Base-by-base conservation (phyloP, 345 rosid genomes). In the Litchi chinensis region DNA sequence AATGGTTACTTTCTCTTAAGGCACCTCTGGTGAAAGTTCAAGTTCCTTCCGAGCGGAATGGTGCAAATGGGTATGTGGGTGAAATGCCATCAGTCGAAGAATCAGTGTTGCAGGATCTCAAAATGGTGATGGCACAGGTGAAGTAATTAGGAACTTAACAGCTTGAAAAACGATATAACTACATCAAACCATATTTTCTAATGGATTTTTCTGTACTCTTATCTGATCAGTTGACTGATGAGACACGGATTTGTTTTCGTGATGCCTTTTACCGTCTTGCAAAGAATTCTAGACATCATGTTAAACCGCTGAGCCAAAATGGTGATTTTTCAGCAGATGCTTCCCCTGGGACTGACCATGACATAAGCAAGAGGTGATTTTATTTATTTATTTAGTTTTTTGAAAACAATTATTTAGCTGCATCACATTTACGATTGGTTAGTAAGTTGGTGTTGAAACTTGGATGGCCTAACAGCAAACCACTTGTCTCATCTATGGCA, bases 221-320 rank as follows among this genome's bases (percentile, higher is more conserved):
- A 69, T 81, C 8, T 79, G 68, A 52, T 37, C 88, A 95, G 99
- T 81, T 95, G 80, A 83, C 83, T 3, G 84, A 88, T 69, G 83
- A 86, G 80, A 87, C 91, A 12, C 87, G 98, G 28, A 89, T 90
- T 62, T 91, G 97, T 84, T 86, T 95, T 70, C 92, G 95, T 24
- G 95, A 92, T 83, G 91, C 94, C 19, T 82, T 95, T 76, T 92
- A 95, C 82, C 98, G 98, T 46, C 94, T 95, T 65, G 95, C 98
- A 32, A 86, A 85, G 84, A 85, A 84, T 82, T 86, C 98, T 11
- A 80, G 72, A 63, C 84, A 85, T 67, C 82, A 80, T 60, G 59
- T 10, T 8, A 48, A 57, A 19, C 19, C 22, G 32, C 54, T 22
- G 2, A 62, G 73, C 82, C 70, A 85, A 50, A 75, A 59, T 65